These are phyloP conservation scores for Phytophthora agathidicida DNA, from an alignment of 352 stramenopile species.

Conservation along the genomic window DNA sequence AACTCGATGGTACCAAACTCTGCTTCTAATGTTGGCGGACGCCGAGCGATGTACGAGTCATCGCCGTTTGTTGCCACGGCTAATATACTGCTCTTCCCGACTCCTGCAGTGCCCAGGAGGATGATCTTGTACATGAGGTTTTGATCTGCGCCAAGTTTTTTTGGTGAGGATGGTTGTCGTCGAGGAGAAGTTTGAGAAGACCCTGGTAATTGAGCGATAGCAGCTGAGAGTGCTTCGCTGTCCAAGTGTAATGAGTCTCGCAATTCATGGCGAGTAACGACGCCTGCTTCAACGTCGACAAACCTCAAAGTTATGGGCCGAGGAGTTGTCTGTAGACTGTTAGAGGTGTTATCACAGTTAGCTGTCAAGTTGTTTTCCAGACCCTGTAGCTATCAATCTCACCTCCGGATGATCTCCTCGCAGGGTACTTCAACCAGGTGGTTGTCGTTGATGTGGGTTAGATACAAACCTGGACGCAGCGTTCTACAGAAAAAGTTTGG, in stretches of 20 bases:
- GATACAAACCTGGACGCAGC: conserved; percentile 72
- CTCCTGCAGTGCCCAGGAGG: conserved; percentile 73
- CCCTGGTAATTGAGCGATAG: conserved; percentile 21
- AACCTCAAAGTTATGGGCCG: conserved; percentile 72
- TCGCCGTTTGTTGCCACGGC: conserved; percentile 69
- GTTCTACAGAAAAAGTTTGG: conserved; percentile 25
- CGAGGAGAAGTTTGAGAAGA: conserved; percentile 19
- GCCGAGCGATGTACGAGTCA: conserved; percentile 56
- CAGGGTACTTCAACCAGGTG: conserved; percentile 69
- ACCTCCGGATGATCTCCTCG: conserved; percentile 73
- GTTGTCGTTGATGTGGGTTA: conserved; percentile 83
- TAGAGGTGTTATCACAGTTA: no score
- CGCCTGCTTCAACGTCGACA: conserved; percentile 77
- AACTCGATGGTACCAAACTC: conserved; percentile 81
- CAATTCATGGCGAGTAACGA: conserved; percentile 78
- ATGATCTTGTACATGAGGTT: conserved; percentile 77
- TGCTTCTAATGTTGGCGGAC: conserved; percentile 67
- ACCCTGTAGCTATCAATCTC: no score
- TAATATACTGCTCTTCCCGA: conserved; percentile 82
- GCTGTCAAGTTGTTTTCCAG: neutral
- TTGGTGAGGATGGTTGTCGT: conserved; percentile 19
- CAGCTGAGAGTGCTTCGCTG: conserved; percentile 25
- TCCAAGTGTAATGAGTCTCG: conserved; percentile 67
- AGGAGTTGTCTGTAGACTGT: conserved; percentile 57
- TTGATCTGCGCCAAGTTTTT: neutral